Conservation (phyloP, 345 rosid genomes). For the Odontarrhena argentea region DNA sequence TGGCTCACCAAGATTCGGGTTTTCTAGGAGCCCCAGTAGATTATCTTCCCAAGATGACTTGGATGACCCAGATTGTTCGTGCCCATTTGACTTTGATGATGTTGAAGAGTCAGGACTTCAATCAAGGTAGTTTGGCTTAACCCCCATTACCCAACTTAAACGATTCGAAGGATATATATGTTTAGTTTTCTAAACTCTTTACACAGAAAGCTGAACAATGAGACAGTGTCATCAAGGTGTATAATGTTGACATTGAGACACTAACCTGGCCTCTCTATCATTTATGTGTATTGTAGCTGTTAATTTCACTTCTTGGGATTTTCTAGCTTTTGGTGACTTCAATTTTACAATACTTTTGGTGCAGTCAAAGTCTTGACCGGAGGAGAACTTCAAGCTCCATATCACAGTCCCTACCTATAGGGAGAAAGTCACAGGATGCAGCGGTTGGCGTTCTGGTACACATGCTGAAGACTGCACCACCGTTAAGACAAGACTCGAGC, state of each 20-base stretch:
- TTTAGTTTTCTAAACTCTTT: neutral
- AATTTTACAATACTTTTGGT: slow-evolving; percentile 20
- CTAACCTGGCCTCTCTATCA: slow-evolving; percentile 1
- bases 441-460: slow-evolving; percentile 90
- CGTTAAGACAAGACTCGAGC: slow-evolving; percentile 73
- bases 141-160: neutral
- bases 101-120: slow-evolving; percentile 62
- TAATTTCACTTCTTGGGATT: slow-evolving; percentile 17
- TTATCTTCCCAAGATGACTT: slow-evolving; percentile 78
- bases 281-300: neutral
- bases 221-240: neutral
- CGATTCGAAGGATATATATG: neutral
- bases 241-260: slow-evolving; percentile 20
- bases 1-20: slow-evolving; percentile 76
- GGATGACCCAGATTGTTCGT: slow-evolving; percentile 80
- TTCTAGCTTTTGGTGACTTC: neutral
- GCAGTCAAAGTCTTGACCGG: slow-evolving; percentile 54
- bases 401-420: slow-evolving; percentile 49
- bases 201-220: slow-evolving; percentile 9
- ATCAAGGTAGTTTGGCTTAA: slow-evolving; percentile 50
- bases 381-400: slow-evolving; percentile 49
- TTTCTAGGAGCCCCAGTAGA: slow-evolving; percentile 86
- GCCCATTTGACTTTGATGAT: slow-evolving; percentile 92
- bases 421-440: slow-evolving; percentile 76
- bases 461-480: slow-evolving; percentile 78